Percentiles rank a stretch among this genome's conserved stretches.
Conservation (phyloP, 2,329 filamentous ascomycete genomes). For the Triangularia setosa region DNA sequence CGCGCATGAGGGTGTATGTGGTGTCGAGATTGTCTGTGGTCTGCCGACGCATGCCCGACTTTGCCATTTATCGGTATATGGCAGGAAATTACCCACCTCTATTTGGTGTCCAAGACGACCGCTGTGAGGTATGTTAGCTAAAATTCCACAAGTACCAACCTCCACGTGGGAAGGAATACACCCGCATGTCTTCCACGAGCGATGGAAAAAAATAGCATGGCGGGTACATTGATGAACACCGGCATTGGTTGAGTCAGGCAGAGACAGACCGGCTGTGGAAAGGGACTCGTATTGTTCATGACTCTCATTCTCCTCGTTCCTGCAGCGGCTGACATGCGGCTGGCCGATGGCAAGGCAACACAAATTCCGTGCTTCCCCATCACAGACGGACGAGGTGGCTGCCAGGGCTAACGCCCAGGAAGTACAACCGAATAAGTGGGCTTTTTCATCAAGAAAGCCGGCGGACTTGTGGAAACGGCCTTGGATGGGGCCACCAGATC, state of each 20-base stretch:
- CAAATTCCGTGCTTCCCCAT: slow-evolving; percentile 8
- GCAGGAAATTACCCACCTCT: neutral
- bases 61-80: neutral
- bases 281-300: slow-evolving; percentile 5
- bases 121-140: neutral
- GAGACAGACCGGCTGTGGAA: neutral
- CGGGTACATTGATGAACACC: neutral
- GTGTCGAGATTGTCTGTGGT: neutral
- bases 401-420: neutral
- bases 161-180: neutral
- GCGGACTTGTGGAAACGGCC: neutral
- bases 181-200: neutral
- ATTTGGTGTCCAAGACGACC: neutral
- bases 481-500: neutral
- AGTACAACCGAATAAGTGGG: neutral
- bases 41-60: neutral
- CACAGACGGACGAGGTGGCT: neutral
- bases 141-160: neutral
- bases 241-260: neutral
- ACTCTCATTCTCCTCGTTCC: slow-evolving; percentile 10
- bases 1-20: neutral
- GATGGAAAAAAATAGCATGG: neutral
- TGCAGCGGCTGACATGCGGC: slow-evolving; percentile 18
- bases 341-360: slow-evolving; percentile 10
- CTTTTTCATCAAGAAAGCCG: neutral